These are phyloP conservation scores for Xylariomycetidae sp. DNA, from an alignment of 2,329 filamentous ascomycete genomes.

Conservation along the genomic window DNA sequence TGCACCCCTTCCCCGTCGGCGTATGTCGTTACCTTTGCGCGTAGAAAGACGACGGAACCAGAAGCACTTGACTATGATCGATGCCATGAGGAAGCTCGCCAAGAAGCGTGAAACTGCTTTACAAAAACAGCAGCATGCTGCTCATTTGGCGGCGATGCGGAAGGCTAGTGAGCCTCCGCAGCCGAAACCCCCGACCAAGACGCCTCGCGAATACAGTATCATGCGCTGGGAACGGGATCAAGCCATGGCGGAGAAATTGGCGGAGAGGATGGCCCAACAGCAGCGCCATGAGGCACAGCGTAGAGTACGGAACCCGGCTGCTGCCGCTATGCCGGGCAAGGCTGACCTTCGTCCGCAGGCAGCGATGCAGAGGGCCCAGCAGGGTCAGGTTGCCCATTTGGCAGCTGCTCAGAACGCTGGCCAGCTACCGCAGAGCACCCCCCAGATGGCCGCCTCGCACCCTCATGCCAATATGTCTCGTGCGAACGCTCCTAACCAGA, in stretches of 20 bases:
- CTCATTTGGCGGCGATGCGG: constrained; percentile 69
- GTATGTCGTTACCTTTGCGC: constrained; percentile 71
- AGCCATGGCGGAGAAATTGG: constrained; percentile 53
- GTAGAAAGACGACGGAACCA: constrained; percentile 84
- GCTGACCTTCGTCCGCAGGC: constrained; percentile 28
- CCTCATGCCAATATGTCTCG: constrained; percentile 32
- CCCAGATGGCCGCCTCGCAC: constrained; percentile 27
- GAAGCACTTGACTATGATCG: constrained; percentile 81
- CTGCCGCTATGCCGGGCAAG: constrained; percentile 12
- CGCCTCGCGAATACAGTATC: constrained; percentile 84
- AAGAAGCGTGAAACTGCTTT: constrained; percentile 84
- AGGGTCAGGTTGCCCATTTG: constrained; percentile 38
- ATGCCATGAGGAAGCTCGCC: constrained; percentile 90
- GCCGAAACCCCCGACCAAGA: constrained; percentile 53
- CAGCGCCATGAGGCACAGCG: constrained; percentile 50
- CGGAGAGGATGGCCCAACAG: constrained; percentile 52
- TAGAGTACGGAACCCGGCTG: constrained; percentile 42
- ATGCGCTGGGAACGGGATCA: constrained; percentile 84
- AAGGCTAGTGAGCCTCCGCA: constrained; percentile 65
- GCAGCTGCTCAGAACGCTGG: constrained; percentile 34
- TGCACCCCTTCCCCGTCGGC: constrained; percentile 50
- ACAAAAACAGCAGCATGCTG: constrained; percentile 82
- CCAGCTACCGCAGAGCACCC: constrained; percentile 30
- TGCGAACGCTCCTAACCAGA: constrained; percentile 37
- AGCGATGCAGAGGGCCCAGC: constrained; percentile 40